Conservation (phyloP, 2,329 filamentous ascomycete genomes). For the Didymella sp. region DNA sequence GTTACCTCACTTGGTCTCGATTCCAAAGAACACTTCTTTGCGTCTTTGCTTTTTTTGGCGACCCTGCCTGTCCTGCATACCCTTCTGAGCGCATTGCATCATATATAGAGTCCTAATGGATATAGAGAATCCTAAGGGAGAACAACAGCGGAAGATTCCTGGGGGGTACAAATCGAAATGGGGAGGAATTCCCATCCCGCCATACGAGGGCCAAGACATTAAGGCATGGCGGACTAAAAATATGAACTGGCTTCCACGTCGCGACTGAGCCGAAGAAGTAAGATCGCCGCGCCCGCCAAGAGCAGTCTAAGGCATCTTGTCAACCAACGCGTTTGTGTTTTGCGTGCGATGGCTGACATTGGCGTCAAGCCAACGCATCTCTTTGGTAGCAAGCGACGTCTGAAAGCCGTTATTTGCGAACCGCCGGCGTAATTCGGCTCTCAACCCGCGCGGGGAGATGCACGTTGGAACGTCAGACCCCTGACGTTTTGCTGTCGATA, state of each 20-base stretch:
- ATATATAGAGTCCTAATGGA: not conserved
- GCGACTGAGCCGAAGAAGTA: conserved; percentile 19
- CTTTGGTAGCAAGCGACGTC: conserved; percentile 7
- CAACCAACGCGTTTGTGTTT: conserved; percentile 7
- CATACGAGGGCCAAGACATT: conserved; percentile 22
- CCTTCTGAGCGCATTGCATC: not conserved
- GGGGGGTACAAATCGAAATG: not conserved
- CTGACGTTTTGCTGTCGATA: conserved; percentile 13
- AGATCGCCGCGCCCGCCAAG: conserved; percentile 22
- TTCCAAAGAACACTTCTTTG: not conserved
- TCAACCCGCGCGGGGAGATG: conserved; percentile 13
- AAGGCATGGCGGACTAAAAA: conserved; percentile 25
- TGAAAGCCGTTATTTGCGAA: conserved; percentile 2
- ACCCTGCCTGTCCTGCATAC: not conserved
- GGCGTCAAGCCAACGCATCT: conserved; percentile 9
- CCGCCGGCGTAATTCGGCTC: conserved; percentile 1
- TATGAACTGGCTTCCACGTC: conserved; percentile 23
- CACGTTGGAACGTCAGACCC: conserved; percentile 8
- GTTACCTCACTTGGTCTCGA: conserved; percentile 1
- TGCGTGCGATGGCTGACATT: conserved; percentile 5
- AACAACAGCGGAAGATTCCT: conserved; percentile 10
- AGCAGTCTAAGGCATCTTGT: conserved; percentile 11
- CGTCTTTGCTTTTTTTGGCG: no score
- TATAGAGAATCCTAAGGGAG: not conserved
- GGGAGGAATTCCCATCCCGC: conserved; percentile 4